Evolutionary conservation across 495 filamentous ascomycete genomes (phyloP), one percentile per base, ranked within the genome.

Genomic region (Aspergillus ostianus): DNA sequence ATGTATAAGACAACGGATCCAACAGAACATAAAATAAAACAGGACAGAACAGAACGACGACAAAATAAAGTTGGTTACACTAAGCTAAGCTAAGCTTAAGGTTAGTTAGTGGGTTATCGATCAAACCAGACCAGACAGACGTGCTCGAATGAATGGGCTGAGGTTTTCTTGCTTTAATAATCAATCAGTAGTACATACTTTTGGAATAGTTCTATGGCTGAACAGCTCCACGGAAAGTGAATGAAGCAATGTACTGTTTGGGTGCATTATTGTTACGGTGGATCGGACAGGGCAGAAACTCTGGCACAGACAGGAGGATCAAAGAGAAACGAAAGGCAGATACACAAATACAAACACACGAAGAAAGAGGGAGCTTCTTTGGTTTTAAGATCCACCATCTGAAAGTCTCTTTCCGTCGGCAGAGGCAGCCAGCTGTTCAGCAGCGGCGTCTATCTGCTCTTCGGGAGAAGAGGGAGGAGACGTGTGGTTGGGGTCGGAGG

Each of bases 401-500:
- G 72, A 74, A 6, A 47, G 2, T 49, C 44, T 67, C 67, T 78
- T 76, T 27, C 64, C 73, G 47, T 77, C 68, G 10, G 71, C 71
- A 18, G 68, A 55, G 4, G 71, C 69, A 45, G 72, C 29, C 51
- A 71, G 51, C 12, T 63, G 49, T 54, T 77, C 71, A 6, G 70
- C 48, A 26, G 61, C 56, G 13, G 65, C 53, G 2, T 76, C 70
- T 15, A 70, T 47, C 19, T 63, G 65, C 9, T 55, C 53, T 7
- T 61, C 48, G 18, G 57, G 21, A 17, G 63, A 44, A 10, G 62
- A 58, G 23, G 52, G 18, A 23, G 49, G 46, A 23, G 45, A 18
- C 47, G 30, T 49, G 17, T 20, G 32, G 47, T 49, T 44, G 13
- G 27, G 2, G 44, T 55, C 44, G 29, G 27, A 17, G 19, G 13